These are phyloP conservation scores for Cryptococcus maquisensis DNA, from an alignment of 1,284 basidiomycete species.

Conservation along the genomic window DNA sequence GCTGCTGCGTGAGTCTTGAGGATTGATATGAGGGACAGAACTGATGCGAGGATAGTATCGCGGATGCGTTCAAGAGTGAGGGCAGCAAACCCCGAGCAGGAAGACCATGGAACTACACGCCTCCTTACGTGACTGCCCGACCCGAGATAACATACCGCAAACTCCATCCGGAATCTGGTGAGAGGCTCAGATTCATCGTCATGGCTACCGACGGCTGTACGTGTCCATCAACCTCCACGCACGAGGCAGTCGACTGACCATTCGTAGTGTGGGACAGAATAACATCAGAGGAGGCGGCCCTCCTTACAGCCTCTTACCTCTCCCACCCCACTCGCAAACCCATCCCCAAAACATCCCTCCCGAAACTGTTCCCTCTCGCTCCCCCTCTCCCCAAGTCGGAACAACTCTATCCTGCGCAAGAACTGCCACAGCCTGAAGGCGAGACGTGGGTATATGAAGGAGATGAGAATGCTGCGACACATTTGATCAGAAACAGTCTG, in stretches of 20 bases:
- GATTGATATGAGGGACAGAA: too few species aligned
- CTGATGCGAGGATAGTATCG: conserved; percentile 53
- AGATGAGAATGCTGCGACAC: conserved; percentile 84
- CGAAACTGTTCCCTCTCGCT: conserved; percentile 25
- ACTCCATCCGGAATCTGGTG: conserved; percentile 46
- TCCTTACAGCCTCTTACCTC: conserved; percentile 80
- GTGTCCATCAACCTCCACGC: conserved; percentile 14
- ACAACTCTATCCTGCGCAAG: conserved; percentile 40
- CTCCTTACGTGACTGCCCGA: conserved; percentile 88
- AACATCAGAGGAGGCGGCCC: conserved; percentile 90
- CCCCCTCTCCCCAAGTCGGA: conserved; percentile 19
- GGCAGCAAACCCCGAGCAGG: conserved; percentile 61
- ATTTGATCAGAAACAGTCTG: conserved; percentile 90
- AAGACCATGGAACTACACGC: conserved; percentile 65
- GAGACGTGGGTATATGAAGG: conserved; percentile 67
- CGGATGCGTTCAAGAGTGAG: conserved; percentile 61
- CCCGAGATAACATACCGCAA: conserved; percentile 82
- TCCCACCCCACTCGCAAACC: conserved; percentile 56
- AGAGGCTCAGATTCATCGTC: conserved; percentile 66
- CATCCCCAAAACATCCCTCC: conserved; percentile 30
- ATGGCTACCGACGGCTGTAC: conserved; percentile 81
- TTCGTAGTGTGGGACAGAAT: conserved; percentile 78
- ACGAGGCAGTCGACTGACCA: neutral
- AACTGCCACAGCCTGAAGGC: conserved; percentile 24
- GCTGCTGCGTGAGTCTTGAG: conserved; percentile 64